These are phyloP conservation scores for Lotmaria passim DNA, from an alignment of 208 protist genomes.

Conservation along the genomic window DNA sequence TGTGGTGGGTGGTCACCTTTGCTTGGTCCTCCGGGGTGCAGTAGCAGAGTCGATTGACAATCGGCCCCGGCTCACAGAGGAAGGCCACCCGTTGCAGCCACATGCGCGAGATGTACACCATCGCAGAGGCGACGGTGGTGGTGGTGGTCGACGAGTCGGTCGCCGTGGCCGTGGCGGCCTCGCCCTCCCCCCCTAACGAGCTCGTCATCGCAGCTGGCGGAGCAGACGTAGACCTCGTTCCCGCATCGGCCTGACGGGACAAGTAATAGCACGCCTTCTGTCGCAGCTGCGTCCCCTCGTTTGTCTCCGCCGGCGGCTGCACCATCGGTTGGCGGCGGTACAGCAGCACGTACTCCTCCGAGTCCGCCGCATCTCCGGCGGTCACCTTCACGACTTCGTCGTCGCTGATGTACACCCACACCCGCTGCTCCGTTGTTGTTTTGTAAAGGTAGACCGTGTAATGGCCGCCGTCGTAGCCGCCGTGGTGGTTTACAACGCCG, in stretches of 20 bases:
- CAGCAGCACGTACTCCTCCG: constrained; percentile 86
- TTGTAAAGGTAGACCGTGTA: constrained; percentile 87
- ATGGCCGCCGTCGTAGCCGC: constrained; percentile 82
- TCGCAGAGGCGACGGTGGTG: neutral
- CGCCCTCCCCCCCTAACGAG: neutral
- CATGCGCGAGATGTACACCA: constrained; percentile 78
- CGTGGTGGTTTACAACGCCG: constrained; percentile 85
- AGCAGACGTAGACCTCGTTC: neutral
- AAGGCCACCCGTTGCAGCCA: constrained; percentile 87
- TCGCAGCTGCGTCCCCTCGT: constrained; percentile 50
- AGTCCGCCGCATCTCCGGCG: constrained; percentile 58
- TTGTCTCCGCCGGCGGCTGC: constrained; percentile 20
- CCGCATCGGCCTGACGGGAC: constrained; percentile 16
- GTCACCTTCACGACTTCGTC: constrained; percentile 45
- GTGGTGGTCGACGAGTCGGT: neutral
- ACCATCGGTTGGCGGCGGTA: constrained; percentile 84
- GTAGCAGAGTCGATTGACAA: constrained; percentile 84
- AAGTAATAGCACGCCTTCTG: constrained; percentile 61
- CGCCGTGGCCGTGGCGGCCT: neutral
- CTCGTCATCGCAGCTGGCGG: neutral
- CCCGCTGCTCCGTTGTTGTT: constrained; percentile 31
- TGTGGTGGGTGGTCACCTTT: constrained; percentile 23
- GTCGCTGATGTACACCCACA: constrained; percentile 88
- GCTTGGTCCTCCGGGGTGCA: constrained; percentile 34
- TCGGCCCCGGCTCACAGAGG: constrained; percentile 79